Base-by-base conservation (phyloP, 768 basidiomycete genomes). In the Gyrodon lividus region DNA sequence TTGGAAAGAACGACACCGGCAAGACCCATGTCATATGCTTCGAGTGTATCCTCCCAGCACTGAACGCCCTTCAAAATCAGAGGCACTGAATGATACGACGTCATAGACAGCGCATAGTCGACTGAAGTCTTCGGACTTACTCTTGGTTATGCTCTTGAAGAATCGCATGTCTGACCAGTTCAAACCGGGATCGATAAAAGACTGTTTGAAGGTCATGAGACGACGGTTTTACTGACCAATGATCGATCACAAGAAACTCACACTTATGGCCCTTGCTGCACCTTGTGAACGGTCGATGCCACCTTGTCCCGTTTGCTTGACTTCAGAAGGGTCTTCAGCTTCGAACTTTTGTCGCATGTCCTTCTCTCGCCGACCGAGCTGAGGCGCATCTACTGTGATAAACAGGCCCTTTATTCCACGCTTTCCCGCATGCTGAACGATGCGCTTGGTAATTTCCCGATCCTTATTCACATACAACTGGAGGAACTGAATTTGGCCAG, bases 291-390 rank as follows among this genome's bases (percentile, higher is more conserved):
- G 82, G 61, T 94, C 86, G 39, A 94, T 82, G 24, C 70, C 72
- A 24, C 76, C 74, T 14, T 74, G 68, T 12, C 70, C 70, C n/a
- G 72, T 72, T 64, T 80, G 80, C n/a, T 56, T 65, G 19, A 69
- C 67, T 38, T 70, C 67, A n/a, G 69, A 70, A 6, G 69, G 69
- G 28, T 70, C 69, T 34, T 86, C 87, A 2, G 88, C 92, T 34
- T 89, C 91, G 54, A 98, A 98, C 65, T 93, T 96, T 84, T 89
- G 89, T 22, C 96, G 79, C 94, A 98, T 98, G 64, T 98, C 96
- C 52, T 95, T 94, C 68, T 96, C 94, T 52, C 95, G 80, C 12
- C 94, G 82, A 39, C 96, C 96, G 9, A 98, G 84, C 59, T 97
- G 94, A 6, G 96, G 96, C 0, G 96, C 96, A 71, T 98, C 96